phyloP scores from a whole-genome alignment of 2,329 filamentous ascomycete species.

The Cladosporium sp. region DNA sequence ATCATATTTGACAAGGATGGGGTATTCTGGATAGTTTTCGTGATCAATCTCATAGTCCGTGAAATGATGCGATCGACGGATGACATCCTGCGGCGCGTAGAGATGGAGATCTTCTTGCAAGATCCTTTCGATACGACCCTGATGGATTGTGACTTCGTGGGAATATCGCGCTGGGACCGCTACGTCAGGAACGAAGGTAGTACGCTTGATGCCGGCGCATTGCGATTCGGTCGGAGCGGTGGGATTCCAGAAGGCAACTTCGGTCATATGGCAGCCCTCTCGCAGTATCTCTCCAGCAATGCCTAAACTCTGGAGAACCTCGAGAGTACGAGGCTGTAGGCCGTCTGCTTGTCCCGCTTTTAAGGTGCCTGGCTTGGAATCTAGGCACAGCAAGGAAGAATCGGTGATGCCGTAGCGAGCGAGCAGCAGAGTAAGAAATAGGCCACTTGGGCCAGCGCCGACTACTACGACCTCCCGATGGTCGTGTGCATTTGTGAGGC shows the following conservation, averaged over 20 bases:
- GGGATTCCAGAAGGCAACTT: constrained; percentile 50
- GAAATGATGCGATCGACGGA: neutral
- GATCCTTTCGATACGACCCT: neutral
- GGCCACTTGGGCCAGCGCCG: neutral
- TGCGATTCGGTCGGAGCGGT: constrained; percentile 61
- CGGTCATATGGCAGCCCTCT: constrained; percentile 64
- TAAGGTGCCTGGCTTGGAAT: neutral
- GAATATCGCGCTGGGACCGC: constrained; percentile 58
- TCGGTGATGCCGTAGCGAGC: neutral
- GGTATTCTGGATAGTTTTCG: neutral
- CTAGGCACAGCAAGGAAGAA: neutral
- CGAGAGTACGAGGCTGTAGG: constrained; percentile 43
- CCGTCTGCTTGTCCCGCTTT: constrained; percentile 25
- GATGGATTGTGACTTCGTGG: constrained; percentile 40
- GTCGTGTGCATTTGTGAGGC: neutral
- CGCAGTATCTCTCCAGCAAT: constrained; percentile 62
- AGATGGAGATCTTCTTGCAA: neutral
- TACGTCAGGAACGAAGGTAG: constrained; percentile 54
- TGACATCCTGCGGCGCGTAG: neutral
- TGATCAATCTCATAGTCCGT: neutral
- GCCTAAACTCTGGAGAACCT: constrained; percentile 60
- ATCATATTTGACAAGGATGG: neutral
- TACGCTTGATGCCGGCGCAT: constrained; percentile 6
- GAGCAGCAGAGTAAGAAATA: neutral
- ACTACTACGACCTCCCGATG: neutral